Base-by-base conservation (phyloP, 768 basidiomycete species). In the Termitomyces titanicus region DNA sequence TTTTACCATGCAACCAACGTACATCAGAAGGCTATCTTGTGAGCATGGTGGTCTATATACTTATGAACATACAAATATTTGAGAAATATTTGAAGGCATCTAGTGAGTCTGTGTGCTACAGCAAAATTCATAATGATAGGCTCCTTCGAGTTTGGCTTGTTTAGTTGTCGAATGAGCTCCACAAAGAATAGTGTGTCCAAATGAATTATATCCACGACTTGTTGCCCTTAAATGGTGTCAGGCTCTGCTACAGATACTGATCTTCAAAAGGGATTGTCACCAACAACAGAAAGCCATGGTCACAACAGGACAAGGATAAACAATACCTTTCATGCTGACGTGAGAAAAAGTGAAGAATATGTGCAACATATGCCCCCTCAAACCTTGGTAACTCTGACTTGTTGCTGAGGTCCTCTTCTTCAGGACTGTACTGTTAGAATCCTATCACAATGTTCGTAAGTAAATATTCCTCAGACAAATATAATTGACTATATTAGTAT, bases 171-270 rank as follows among this genome's bases (percentile, higher is more conserved):
- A 59, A 56, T 72, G 70, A 4, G 67, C 60, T 1, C 61, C 66
- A 13, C 68, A 56, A 18, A 61, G 63, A 46, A 72, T 66, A 17
- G 47, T 59, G n/a, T n/a, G 15, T 70, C 60, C 3, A 70, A 33
- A n/a, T 57, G 53, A 35, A 54, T 42, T 37, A 58, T 37, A n/a
- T 35, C n/a, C 54, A 20, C 17, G 37, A 68, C 68, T 3, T 42
- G 53, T 24, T 39, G n/a, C 39, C 53, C 22, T 3, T 15, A 17
- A 29, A 54, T 5, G n/a, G 35, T 43, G 20, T 72, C 67, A 0
- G 56, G 59, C 42, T 64, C 50, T 0, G 72, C 67, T 0, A 60
- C 69, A 72, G 69, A 73, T 70, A 1, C 72, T 68, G 2, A 69
- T 63, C 61, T 0, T 47, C 35, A 53, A 71, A 70, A 6, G 50